A percentile compares a stretch with the other conserved stretches of the same genome.
Evolutionary conservation across 139 green algal genomes (phyloP).

Genomic region (Chlorella sp.): DNA sequence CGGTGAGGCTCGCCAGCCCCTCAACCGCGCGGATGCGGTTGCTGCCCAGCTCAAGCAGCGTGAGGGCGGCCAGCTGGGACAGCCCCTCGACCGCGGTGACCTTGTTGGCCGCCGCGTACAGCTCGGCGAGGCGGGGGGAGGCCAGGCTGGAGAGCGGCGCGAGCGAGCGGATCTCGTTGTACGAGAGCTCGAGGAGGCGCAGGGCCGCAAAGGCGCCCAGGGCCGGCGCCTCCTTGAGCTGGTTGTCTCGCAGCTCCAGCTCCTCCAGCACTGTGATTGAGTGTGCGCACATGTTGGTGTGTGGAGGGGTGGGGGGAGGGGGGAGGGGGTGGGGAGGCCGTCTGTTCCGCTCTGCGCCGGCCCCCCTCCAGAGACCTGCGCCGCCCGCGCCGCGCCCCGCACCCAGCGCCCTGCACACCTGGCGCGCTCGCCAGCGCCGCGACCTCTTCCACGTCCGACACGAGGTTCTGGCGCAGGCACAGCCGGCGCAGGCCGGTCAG

Average conservation of each 20-base stretch:
- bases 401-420: neutral
- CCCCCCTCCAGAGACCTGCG: no score
- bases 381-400: no score
- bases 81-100: slow-evolving; percentile 56
- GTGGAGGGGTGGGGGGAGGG: neutral
- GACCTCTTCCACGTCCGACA: slow-evolving; percentile 46
- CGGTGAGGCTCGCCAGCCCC: neutral
- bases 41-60: slow-evolving; percentile 88
- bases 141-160: slow-evolving; percentile 51
- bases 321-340: neutral
- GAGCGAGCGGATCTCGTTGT: slow-evolving; percentile 85
- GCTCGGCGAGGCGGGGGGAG: slow-evolving; percentile 57
- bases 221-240: slow-evolving; percentile 66
- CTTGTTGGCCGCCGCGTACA: slow-evolving; percentile 92
- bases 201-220: slow-evolving; percentile 61
- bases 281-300: neutral
- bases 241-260: slow-evolving; percentile 86
- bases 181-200: slow-evolving; percentile 79
- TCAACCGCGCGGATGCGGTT: slow-evolving; percentile 85
- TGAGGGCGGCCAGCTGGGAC: slow-evolving; percentile 58
- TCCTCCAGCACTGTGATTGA: slow-evolving; percentile 52
- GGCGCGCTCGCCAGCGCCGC: slow-evolving; percentile 28
- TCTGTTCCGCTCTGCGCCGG: neutral
- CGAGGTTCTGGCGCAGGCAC: slow-evolving; percentile 86
- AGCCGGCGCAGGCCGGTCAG: slow-evolving; percentile 71